Evolutionary conservation across 257 asterid species (phyloP), one percentile per base, ranked within the genome.

Genomic region (Penstemon davidsonii): DNA sequence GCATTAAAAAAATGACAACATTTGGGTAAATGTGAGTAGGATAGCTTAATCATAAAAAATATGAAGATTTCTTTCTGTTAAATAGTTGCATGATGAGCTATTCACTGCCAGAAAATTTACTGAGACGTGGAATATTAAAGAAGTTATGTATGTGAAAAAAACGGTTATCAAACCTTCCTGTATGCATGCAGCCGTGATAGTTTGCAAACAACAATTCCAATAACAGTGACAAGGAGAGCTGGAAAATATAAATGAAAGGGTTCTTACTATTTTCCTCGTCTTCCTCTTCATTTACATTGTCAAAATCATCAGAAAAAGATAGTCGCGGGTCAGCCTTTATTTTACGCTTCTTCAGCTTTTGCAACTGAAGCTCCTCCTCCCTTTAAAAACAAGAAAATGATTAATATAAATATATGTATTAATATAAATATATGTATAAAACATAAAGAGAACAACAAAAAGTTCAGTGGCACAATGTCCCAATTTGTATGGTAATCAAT

Each of bases 301-400:
- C 96, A 73, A 93, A 75, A 74, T 91, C 97, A 78, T 91, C 99
- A 62, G 84, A 79, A 77, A 94, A 94, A 1, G 99, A 94, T 46
- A 94, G 84, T 7, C 97, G 87, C 43, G 97, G 95, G 79, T 94
- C 96, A 67, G 85, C 97, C 83, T 84, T 94, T 67, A 85, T 79
- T 81, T 90, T 90, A 75, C 97, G 81, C 79, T 90, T 93, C 82
- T 90, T 93, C 72, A 84, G 75, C 78, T 90, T 93, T 82, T 88
- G 99, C 68, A 86, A 59, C 87, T 88, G 97, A 79, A 93, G 96
- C 76, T 88, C 97, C 79, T 93, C 98, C 84, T 93, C 98, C 77
- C 98, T 93, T 61, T 19, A 69, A 70, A 69, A 56, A 64, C 57
- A 64, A 50, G 42, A 64, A 72, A 13, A 7, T 7, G 3, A 43